These are phyloP conservation scores for Chaetomidium leptoderma DNA, from an alignment of 495 filamentous ascomycete species.

Conservation along the genomic window DNA sequence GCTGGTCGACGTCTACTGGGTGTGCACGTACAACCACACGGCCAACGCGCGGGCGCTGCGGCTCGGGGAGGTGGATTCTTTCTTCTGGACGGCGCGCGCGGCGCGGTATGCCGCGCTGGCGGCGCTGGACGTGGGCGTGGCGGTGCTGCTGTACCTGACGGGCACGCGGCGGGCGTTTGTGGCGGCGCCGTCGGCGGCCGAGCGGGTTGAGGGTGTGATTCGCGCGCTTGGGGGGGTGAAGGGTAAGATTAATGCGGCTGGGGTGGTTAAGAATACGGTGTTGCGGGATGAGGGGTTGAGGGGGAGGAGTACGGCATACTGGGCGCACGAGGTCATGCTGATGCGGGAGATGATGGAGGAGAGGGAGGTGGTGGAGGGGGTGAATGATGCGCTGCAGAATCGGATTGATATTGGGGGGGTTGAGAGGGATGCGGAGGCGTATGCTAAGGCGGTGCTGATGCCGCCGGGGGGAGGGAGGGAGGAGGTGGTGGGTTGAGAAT, in stretches of 20 bases:
- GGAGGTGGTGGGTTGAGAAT: conserved; percentile 6
- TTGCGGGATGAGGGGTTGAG: conserved; percentile 50
- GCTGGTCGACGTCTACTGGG: conserved; percentile 58
- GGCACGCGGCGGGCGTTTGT: conserved; percentile 65
- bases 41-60: conserved; percentile 55
- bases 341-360: conserved; percentile 59
- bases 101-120: conserved; percentile 57
- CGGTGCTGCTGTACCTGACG: conserved; percentile 62
- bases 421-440: conserved; percentile 51
- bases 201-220: conserved; percentile 43
- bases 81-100: conserved; percentile 63
- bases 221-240: conserved; percentile 38
- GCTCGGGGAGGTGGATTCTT: conserved; percentile 56
- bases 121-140: conserved; percentile 56
- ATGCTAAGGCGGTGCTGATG: conserved; percentile 45
- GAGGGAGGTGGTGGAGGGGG: conserved; percentile 53
- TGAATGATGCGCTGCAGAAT: conserved; percentile 51
- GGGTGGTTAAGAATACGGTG: conserved; percentile 55
- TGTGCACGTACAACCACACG: conserved; percentile 55
- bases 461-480: conserved; percentile 17
- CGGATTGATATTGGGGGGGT: conserved; percentile 49
- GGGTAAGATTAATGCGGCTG: conserved; percentile 46
- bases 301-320: conserved; percentile 44
- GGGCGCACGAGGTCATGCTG: conserved; percentile 50
- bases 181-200: conserved; percentile 42